Conservation (phyloP, 805 yeast species). For the Saccharomycopsis schoenii region DNA sequence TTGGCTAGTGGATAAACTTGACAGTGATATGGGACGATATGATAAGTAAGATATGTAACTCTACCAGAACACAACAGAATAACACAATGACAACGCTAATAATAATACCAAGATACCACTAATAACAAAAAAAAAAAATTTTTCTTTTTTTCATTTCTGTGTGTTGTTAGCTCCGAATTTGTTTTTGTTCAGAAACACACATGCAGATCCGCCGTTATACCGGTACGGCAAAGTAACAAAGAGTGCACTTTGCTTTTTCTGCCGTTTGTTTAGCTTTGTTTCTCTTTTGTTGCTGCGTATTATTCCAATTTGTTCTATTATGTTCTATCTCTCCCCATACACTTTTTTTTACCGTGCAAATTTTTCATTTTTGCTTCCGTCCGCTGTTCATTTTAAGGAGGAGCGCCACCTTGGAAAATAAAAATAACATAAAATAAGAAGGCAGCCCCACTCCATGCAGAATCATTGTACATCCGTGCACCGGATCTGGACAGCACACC, state of each 20-base stretch:
- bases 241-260: neutral
- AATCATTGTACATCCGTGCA: no score
- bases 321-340: neutral
- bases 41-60: no score
- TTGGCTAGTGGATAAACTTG: neutral
- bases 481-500: no score
- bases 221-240: neutral
- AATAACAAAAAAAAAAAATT: neutral
- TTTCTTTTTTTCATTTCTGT: neutral
- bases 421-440: neutral
- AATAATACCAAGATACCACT: neutral
- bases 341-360: neutral
- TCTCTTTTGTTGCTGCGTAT: neutral
- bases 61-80: neutral
- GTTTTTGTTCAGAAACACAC: neutral
- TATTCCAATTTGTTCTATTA: neutral
- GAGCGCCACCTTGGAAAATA: neutral
- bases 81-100: neutral
- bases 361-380: constrained; percentile 1
- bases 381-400: neutral
- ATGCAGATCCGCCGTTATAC: neutral
- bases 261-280: no score
- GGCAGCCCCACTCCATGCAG: neutral
- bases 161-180: neutral
- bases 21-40: neutral